Evolutionary conservation across 306 rosid genomes (phyloP).

Genomic region (Gleditsia sinensis): DNA sequence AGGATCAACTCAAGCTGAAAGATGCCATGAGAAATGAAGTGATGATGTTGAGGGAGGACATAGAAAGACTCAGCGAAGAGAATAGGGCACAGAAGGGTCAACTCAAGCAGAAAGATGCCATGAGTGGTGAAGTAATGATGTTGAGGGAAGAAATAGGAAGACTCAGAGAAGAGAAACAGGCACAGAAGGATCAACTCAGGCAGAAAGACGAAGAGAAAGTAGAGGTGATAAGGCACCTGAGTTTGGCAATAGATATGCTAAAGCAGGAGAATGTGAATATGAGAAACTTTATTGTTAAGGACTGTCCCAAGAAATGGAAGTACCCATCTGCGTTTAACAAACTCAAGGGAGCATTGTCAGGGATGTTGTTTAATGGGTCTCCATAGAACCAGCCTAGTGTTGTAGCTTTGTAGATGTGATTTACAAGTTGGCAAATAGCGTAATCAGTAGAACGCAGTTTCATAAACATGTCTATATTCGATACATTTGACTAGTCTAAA

Average conservation of each 20-base stretch:
- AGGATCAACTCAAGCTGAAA: slow-evolving; percentile 34
- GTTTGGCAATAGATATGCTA: slow-evolving; percentile 68
- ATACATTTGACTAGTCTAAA: slow-evolving; percentile 14
- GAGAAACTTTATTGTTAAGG: slow-evolving; percentile 51
- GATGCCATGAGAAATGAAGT: slow-evolving; percentile 32
- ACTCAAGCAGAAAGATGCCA: slow-evolving; percentile 26
- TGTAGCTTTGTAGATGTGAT: slow-evolving; percentile 59
- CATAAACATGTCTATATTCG: slow-evolving; percentile 31
- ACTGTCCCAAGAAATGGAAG: slow-evolving; percentile 46
- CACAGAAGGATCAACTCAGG: slow-evolving; percentile 49
- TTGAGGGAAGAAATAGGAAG: slow-evolving; percentile 54
- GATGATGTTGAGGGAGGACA: slow-evolving; percentile 42
- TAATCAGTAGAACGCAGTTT: slow-evolving; percentile 30
- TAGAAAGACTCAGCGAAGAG: slow-evolving; percentile 51
- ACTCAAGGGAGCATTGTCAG: slow-evolving; percentile 44
- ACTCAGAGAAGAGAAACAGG: slow-evolving; percentile 53
- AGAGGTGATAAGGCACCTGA: slow-evolving; percentile 74
- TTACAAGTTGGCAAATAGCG: slow-evolving; percentile 32
- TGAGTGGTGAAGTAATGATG: slow-evolving; percentile 42
- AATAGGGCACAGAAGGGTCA: slow-evolving; percentile 43
- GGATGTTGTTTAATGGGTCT: slow-evolving; percentile 48
- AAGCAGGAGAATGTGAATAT: slow-evolving; percentile 72
- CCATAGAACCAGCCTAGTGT: slow-evolving; percentile 41
- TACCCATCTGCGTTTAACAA: slow-evolving; percentile 56
- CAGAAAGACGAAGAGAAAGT: slow-evolving; percentile 83